Percentiles rank a stretch among this genome's conserved stretches.
phyloP scores from a whole-genome alignment of 2,329 filamentous ascomycete genomes.

The Alternaria viburni region DNA sequence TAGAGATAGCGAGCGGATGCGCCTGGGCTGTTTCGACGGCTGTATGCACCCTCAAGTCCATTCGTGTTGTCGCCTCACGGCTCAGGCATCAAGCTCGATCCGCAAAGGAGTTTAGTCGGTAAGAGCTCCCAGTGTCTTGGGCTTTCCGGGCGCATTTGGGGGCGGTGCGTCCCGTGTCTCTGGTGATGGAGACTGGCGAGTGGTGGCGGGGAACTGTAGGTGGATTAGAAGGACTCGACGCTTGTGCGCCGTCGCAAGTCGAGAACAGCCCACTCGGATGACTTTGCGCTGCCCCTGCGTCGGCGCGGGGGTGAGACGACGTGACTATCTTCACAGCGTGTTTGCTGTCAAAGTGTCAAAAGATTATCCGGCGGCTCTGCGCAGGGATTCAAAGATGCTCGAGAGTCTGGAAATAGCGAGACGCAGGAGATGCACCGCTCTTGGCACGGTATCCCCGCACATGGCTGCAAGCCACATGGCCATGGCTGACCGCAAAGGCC shows the following conservation, averaged over 20 bases:
- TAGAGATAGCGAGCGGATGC: slow-evolving; percentile 15
- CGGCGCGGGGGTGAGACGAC: slow-evolving; percentile 16
- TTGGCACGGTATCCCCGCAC: slow-evolving; percentile 19
- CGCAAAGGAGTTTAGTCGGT: slow-evolving; percentile 10
- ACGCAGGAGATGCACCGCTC: not conserved
- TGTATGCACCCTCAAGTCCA: slow-evolving; percentile 9
- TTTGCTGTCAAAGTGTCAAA: slow-evolving; percentile 7
- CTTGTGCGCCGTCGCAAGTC: slow-evolving; percentile 19
- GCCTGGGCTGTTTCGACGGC: slow-evolving; percentile 29
- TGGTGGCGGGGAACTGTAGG: slow-evolving; percentile 26
- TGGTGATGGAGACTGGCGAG: slow-evolving; percentile 22
- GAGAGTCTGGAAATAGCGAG: slow-evolving; percentile 10
- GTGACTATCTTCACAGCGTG: slow-evolving; percentile 5
- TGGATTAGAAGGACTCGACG: slow-evolving; percentile 22
- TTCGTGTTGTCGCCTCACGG: slow-evolving; percentile 6
- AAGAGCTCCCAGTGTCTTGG: slow-evolving; percentile 9
- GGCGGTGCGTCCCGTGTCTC: slow-evolving; percentile 36
- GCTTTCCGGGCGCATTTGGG: slow-evolving; percentile 25
- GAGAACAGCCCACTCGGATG: slow-evolving; percentile 15
- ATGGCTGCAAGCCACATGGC: slow-evolving; percentile 21
- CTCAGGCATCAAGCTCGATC: slow-evolving; percentile 3
- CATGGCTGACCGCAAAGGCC: slow-evolving; percentile 30
- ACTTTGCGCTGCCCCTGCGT: slow-evolving; percentile 31
- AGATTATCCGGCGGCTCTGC: slow-evolving; percentile 34
- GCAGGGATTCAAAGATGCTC: slow-evolving; percentile 14